Conservation (phyloP, 2,329 filamentous ascomycete species). For the Polytolypa hystricis region DNA sequence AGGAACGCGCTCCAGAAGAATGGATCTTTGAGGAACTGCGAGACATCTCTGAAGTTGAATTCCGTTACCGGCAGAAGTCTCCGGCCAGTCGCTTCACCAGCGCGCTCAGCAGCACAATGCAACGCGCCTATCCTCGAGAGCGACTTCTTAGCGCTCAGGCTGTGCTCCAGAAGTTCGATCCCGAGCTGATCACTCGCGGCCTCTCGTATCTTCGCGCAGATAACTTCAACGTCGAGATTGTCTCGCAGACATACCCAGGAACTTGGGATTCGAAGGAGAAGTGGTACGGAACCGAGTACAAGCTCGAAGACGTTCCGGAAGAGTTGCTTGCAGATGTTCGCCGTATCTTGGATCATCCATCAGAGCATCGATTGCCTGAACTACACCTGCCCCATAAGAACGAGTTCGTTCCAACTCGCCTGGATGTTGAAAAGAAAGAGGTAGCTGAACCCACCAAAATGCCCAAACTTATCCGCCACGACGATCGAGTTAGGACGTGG, state of each 20-base stretch:
- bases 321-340: slow-evolving; percentile 64
- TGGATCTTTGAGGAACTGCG: slow-evolving; percentile 95
- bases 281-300: slow-evolving; percentile 97
- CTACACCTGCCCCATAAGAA: slow-evolving; percentile 86
- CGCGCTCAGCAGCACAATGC: slow-evolving; percentile 76
- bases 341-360: slow-evolving; percentile 48
- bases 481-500: slow-evolving; percentile 72
- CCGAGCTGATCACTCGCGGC: slow-evolving; percentile 61
- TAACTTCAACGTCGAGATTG: slow-evolving; percentile 75
- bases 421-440: slow-evolving; percentile 92
- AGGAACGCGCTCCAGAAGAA: slow-evolving; percentile 66
- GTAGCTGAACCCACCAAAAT: slow-evolving; percentile 61
- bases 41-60: slow-evolving; percentile 81
- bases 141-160: slow-evolving; percentile 73
- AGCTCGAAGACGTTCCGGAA: slow-evolving; percentile 63
- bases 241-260: slow-evolving; percentile 74
- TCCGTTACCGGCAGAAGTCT: slow-evolving; percentile 88
- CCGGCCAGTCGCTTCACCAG: slow-evolving; percentile 84
- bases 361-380: slow-evolving; percentile 51
- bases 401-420: slow-evolving; percentile 85
- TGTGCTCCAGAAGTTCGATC: slow-evolving; percentile 68
- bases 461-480: slow-evolving; percentile 76
- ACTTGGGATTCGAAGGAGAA: slow-evolving; percentile 81
- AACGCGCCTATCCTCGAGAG: slow-evolving; percentile 75
- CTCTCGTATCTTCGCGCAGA: slow-evolving; percentile 68